Base-by-base conservation (phyloP, 768 basidiomycete genomes). In the Mycena floridula region DNA sequence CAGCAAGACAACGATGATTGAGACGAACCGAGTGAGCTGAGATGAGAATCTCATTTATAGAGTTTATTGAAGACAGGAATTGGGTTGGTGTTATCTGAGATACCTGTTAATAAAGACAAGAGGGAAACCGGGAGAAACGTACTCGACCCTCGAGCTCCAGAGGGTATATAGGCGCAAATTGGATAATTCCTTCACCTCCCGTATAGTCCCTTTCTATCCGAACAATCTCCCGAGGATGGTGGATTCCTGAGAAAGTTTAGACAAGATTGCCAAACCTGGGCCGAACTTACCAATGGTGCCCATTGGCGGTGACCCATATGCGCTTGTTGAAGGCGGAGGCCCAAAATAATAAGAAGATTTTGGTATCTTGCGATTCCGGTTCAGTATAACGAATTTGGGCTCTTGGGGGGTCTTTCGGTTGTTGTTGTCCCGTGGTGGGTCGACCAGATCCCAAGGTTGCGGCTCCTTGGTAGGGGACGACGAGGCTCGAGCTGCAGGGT, bases 131-230 rank as follows among this genome's bases (percentile, higher is more conserved):
- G 18, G n/a, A 32, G 30, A 49, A 38, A 68, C 88, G 57, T 55
- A 95, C 93, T 62, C 96, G 76, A 37, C 91, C 90, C 54, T 97
- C 94, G 5, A 99, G 71, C 62, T 99, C 96, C 32, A 94, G 66
- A 1, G 91, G 93, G 63, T 86, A 99, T 51, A 84, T 79, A 0
- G 90, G 77, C 25, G 89, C 76, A 61, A 99, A 96, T 64, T 97
- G 95, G 24, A 82, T 76, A 6, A 94, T 69, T 15, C 15, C 32
- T 59, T 98, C 95, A 2, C 95, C 96, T 1, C 83, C 82, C 12
- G 71, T 78, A 60, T 96, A 99, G 61, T 99, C 96, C 43, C 96
- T 69, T 62, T 98, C 95, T 32, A 99, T 69, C 37, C 95, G 74
- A 42, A 99, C 68, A 46, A 99, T 79, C 67, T 97, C 95, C 43